Evolutionary conservation across 164 flowering plant species (phyloP).

Genomic region (Paratinospora sagittata): DNA sequence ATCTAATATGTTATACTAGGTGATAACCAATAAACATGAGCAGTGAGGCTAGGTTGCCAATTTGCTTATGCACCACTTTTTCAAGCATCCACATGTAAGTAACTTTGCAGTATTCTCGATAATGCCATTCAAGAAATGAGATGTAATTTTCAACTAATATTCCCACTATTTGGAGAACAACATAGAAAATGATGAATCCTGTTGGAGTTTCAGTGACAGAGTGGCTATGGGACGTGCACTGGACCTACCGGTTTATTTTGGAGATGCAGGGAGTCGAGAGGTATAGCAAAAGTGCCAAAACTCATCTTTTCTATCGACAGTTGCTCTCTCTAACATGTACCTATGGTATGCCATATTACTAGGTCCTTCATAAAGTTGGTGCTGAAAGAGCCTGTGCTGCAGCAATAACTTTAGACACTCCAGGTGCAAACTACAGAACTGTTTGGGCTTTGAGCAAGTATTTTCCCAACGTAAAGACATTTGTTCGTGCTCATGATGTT

Average conservation of each 20-base stretch:
- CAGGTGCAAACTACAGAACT: constrained; percentile 98
- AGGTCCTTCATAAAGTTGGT: constrained; percentile 98
- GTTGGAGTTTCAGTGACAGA: constrained; percentile 62
- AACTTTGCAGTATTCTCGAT: background rate
- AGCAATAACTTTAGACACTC: constrained; percentile 87
- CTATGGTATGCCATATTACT: constrained; percentile 7
- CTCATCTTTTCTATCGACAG: background rate
- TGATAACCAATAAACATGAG: no score
- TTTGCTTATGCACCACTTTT: background rate
- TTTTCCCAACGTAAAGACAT: constrained; percentile 95
- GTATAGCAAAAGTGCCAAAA: constrained; percentile 28
- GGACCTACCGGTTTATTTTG: constrained; percentile 97
- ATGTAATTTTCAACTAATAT: background rate
- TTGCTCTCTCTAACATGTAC: constrained; percentile 18
- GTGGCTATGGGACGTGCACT: constrained; percentile 95
- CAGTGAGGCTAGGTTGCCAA: no score
- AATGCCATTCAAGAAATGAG: background rate
- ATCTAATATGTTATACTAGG: no score
- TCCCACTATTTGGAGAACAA: background rate
- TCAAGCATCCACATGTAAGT: background rate
- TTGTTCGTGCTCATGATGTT: constrained; percentile 99
- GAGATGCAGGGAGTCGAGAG: constrained; percentile 99
- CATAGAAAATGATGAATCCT: background rate
- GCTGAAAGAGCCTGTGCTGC: constrained; percentile 99
- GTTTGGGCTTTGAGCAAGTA: constrained; percentile 99